phyloP scores from a whole-genome alignment of 1,284 basidiomycete genomes.

The Boletus smithii region DNA sequence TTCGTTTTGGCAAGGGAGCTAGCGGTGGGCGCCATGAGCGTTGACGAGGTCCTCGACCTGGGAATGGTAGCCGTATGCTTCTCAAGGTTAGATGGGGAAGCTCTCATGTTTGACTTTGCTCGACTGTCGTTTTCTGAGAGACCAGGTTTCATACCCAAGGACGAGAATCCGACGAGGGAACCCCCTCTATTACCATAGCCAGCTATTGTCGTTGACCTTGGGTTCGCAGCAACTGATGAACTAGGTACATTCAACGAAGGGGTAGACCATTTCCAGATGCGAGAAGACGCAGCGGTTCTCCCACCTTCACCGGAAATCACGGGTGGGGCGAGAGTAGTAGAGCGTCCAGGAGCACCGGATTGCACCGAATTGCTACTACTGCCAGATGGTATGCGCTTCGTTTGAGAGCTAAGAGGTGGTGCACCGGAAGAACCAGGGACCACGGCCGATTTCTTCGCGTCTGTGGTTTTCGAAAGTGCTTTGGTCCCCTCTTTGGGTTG shows the following conservation, averaged over 20 bases:
- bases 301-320: constrained; percentile 11
- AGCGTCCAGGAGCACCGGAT: constrained; percentile 9
- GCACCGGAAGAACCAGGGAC: constrained; percentile 21
- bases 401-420: constrained; percentile 17
- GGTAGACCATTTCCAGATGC: constrained; percentile 21
- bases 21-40: constrained; percentile 68
- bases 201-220: constrained; percentile 22
- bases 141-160: constrained; percentile 28
- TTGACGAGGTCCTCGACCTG: constrained; percentile 41
- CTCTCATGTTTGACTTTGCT: constrained; percentile 26
- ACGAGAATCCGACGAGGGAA: constrained; percentile 36
- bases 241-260: constrained; percentile 18
- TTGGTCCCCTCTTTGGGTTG: constrained; percentile 15
- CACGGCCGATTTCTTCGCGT: constrained; percentile 21
- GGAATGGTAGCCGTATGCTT: constrained; percentile 13
- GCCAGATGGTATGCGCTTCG: constrained; percentile 19
- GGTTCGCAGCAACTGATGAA: constrained; percentile 6
- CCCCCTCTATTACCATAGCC: constrained; percentile 25
- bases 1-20: constrained; percentile 67
- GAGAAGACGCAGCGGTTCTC: constrained; percentile 12
- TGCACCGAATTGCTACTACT: constrained; percentile 6
- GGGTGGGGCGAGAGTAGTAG: constrained; percentile 15
- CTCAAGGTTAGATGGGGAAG: constrained; percentile 15
- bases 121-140: constrained; percentile 11
- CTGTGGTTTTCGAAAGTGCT: constrained; percentile 5